These are phyloP conservation scores for Echria macrotheca DNA, from an alignment of 495 filamentous ascomycete species.

Conservation along the genomic window DNA sequence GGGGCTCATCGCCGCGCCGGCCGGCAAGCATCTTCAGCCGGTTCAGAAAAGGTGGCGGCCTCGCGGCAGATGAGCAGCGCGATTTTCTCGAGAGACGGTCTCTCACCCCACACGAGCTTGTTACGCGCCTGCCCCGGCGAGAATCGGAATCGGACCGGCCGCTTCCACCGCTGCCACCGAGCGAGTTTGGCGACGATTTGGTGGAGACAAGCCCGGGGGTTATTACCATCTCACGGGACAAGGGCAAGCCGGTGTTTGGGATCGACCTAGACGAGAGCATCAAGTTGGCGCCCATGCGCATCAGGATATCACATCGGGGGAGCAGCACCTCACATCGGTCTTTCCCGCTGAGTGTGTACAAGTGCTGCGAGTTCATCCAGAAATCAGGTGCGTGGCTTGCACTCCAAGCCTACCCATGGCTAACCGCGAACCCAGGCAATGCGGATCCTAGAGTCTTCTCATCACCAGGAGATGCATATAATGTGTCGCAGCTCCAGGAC, in stretches of 20 bases:
- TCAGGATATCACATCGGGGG: constrained; percentile 27
- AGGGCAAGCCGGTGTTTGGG: constrained; percentile 18
- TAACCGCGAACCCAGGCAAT: constrained; percentile 2
- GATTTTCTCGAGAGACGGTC: constrained; percentile 3
- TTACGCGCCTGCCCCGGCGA: neutral
- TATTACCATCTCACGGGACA: too few species aligned
- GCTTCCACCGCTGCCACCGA: neutral
- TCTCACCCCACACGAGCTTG: constrained; percentile 1
- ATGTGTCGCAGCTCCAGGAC: constrained; percentile 17
- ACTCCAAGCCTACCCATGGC: neutral
- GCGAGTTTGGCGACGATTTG: neutral
- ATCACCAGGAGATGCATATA: constrained; percentile 17
- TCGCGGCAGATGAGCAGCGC: too few species aligned
- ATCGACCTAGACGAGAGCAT: constrained; percentile 24
- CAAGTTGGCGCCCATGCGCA: constrained; percentile 20
- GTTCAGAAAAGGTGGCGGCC: neutral
- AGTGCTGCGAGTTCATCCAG: constrained; percentile 29
- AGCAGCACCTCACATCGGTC: constrained; percentile 20
- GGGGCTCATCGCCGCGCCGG: neutral
- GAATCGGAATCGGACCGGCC: neutral
- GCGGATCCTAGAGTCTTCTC: constrained; percentile 19
- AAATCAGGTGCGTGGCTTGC: constrained; percentile 6
- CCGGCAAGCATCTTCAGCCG: neutral
- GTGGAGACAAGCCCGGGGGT: neutral
- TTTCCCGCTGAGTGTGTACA: constrained; percentile 24